Base-by-base conservation (phyloP, 257 asterid genomes). In the Lycium barbarum region DNA sequence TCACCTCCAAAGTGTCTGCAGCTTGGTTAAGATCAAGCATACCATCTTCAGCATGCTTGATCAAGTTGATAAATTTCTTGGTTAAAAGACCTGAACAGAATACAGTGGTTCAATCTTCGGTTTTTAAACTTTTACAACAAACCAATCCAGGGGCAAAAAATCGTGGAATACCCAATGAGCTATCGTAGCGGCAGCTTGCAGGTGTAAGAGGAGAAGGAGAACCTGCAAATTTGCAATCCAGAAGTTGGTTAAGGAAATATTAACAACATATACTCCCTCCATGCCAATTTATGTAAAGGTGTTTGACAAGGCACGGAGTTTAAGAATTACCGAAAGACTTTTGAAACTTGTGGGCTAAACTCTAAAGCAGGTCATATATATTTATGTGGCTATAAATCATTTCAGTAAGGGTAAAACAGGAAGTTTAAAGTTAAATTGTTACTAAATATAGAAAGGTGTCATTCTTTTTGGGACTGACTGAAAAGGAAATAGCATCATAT, bases 161-260 rank as follows among this genome's bases (percentile, higher is more conserved):
- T 82, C 9, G 12, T 49, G 38, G 79, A 84, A 70, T 84, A 95
- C 99, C 92, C 89, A 95, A 84, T 88, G 98, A 95, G 87, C 93
- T 94, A 84, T 95, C 99, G 47, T 94, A 94, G 81, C 99, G 98
- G 92, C 99, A 94, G 94, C 91, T 94, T 76, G 96, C 96, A 72
- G 98, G 99, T 70, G 99, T 96, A 85, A 90, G 93, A 81, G 97
- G 98, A 83, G 97, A 92, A 61, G 94, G 92, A 86, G 92, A 91
- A 88, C 93, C 99, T 97, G 94, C 91, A 91, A 84, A 84, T 58
- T 80, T 2, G 55, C 58, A 84, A 40, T 73, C 0, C 58, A 83
- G 43, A n/a, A 65, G 80, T 15, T 26, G 22, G 17, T 35, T 66
- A 47, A 71, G 59, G 65, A 61, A 55, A 38, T 68, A 4, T 67